Percentiles rank a stretch among this genome's conserved stretches.
Evolutionary conservation across 495 filamentous ascomycete genomes (phyloP).

Genomic region (Hyaloscypha bicolor): DNA sequence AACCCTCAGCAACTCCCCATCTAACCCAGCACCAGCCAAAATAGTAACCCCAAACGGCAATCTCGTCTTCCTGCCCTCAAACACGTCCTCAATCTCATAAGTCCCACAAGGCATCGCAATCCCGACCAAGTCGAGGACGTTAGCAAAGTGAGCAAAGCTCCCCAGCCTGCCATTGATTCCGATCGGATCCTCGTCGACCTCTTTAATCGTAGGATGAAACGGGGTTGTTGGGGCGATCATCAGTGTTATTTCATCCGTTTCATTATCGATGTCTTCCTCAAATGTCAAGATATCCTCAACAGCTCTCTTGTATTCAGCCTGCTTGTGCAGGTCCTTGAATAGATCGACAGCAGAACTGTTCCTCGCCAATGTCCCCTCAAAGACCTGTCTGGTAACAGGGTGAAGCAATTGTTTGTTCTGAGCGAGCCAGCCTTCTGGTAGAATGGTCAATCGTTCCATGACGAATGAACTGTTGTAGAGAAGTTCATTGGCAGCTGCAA

Average conservation of each 20-base stretch:
- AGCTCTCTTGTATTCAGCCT: conserved; percentile 47
- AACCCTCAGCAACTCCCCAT: conserved; percentile 55
- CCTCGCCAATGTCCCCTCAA: conserved; percentile 45
- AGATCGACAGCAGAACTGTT: conserved; percentile 53
- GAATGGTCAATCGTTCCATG: conserved; percentile 49
- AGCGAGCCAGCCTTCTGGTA: conserved; percentile 30
- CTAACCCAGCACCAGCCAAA: conserved; percentile 52
- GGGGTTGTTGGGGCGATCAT: conserved; percentile 63
- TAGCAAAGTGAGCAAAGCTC: conserved; percentile 64
- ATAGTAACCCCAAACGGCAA: conserved; percentile 70
- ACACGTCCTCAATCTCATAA: conserved; percentile 28
- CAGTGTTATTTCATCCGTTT: conserved; percentile 49
- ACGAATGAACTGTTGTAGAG: conserved; percentile 61
- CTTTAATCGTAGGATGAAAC: conserved; percentile 56
- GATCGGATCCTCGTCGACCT: conserved; percentile 59
- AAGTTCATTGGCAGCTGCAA: conserved; percentile 56
- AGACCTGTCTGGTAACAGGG: conserved; percentile 56
- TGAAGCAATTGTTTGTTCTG: conserved; percentile 43
- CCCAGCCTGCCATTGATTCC: conserved; percentile 55
- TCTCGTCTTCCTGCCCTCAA: conserved; percentile 29
- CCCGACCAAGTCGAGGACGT: conserved; percentile 64
- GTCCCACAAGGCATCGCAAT: conserved; percentile 56
- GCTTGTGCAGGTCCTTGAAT: conserved; percentile 52
- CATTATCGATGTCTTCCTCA: conserved; percentile 27
- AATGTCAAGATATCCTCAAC: conserved; percentile 40